phyloP scores from a whole-genome alignment of 1,284 basidiomycete species.

The Trichosporon sp. region DNA sequence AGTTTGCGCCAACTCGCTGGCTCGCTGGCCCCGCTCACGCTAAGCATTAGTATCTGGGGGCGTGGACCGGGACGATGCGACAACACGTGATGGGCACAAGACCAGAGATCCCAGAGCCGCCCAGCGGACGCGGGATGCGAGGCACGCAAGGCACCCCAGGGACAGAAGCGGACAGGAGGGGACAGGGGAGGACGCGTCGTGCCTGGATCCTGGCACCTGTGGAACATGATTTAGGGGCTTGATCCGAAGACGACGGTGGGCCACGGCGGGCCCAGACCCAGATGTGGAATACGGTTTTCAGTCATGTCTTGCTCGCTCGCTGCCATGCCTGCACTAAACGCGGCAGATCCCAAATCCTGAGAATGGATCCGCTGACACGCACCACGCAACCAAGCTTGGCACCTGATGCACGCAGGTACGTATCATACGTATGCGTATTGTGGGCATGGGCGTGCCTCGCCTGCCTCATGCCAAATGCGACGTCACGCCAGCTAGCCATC shows the following conservation, averaged over 20 bases:
- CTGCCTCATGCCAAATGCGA: background rate
- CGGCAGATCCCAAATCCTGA: background rate
- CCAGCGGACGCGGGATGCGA: background rate
- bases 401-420: background rate
- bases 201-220: background rate
- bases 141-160: background rate
- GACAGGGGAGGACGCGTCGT: background rate
- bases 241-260: background rate
- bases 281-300: background rate
- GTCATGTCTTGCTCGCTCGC: background rate
- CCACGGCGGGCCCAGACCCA: background rate
- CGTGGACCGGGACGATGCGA: background rate
- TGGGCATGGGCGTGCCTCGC: background rate
- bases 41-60: background rate
- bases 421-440: no score
- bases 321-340: no score
- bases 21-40: background rate
- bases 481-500: background rate
- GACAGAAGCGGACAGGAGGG: no score
- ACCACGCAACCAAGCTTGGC: background rate
- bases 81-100: slow-evolving; percentile 11
- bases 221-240: background rate
- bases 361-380: no score
- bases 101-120: slow-evolving; percentile 1
- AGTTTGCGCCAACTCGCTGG: no score